These are phyloP conservation scores for Carpinus fangiana DNA, from an alignment of 306 rosid species.

Conservation along the genomic window DNA sequence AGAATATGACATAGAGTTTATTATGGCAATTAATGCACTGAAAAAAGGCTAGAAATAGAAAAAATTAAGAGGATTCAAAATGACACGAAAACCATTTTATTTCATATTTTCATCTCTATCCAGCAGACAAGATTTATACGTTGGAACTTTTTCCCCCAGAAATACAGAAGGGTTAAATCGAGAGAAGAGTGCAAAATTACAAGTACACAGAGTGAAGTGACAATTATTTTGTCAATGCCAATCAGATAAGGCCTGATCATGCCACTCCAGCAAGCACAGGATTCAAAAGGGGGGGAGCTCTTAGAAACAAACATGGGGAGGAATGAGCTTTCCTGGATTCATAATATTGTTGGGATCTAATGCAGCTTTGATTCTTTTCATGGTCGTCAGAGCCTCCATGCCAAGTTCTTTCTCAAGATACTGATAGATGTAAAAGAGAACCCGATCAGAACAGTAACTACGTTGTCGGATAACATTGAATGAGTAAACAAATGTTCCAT, in stretches of 20 bases:
- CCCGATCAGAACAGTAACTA: constrained; percentile 8
- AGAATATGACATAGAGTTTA: no score
- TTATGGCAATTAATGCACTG: no score
- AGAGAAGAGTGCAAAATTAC: not conserved
- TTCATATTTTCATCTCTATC: not conserved
- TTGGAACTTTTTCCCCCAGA: not conserved
- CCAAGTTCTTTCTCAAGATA: constrained; percentile 94
- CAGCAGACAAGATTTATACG: no score
- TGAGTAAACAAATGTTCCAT: not conserved
- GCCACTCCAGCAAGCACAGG: not conserved
- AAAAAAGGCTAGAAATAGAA: no score
- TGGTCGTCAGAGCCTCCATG: constrained; percentile 73
- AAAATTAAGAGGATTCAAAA: not conserved
- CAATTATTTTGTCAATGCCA: not conserved
- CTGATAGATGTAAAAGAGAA: constrained; percentile 36
- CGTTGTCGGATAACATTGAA: constrained; percentile 3
- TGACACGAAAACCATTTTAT: not conserved
- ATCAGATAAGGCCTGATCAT: constrained; percentile 17
- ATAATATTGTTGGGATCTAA: constrained; percentile 87
- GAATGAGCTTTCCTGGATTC: constrained; percentile 97
- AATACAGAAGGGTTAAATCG: no score
- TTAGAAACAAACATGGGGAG: constrained; percentile 86
- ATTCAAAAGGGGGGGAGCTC: constrained; percentile 15
- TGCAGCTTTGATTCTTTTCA: constrained; percentile 80
- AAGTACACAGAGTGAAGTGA: not conserved